A percentile compares a stretch with the other conserved stretches of the same genome.
phyloP scores from a whole-genome alignment of 108 stramenopile genomes.

The Cyclotella atomus region DNA sequence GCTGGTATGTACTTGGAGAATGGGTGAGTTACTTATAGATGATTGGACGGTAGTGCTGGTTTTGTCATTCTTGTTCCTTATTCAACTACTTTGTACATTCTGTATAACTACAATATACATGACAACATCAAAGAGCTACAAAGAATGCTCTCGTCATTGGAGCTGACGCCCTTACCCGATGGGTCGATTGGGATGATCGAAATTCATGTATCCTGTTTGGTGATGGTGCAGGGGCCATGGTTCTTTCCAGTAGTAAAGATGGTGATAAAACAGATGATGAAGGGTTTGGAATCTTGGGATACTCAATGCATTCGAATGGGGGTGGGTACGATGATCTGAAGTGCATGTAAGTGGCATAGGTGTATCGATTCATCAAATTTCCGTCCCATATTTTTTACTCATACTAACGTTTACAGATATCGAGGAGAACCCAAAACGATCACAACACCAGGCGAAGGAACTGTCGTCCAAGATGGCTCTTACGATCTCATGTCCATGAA shows the following conservation, averaged over 20 bases:
- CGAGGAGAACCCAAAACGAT: constrained; percentile 67
- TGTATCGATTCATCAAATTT: too few species aligned
- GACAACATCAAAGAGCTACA: constrained; percentile 26
- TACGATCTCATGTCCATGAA: constrained; percentile 91
- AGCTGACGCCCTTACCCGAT: constrained; percentile 91
- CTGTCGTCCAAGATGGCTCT: constrained; percentile 67
- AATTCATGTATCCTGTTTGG: constrained; percentile 96
- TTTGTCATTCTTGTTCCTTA: too few species aligned
- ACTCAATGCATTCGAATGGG: constrained; percentile 94
- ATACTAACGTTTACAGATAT: constrained; percentile 69
- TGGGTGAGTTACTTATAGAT: constrained; percentile 15
- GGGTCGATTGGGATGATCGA: constrained; percentile 97
- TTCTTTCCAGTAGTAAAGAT: constrained; percentile 58
- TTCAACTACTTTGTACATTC: too few species aligned
- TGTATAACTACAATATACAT: too few species aligned
- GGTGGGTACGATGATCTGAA: constrained; percentile 84
- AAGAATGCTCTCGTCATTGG: constrained; percentile 91
- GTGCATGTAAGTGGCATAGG: constrained; percentile 63
- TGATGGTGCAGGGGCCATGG: constrained; percentile 97
- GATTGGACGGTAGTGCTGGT: neutral
- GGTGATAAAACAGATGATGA: constrained; percentile 21
- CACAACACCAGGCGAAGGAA: constrained; percentile 74
- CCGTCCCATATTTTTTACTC: too few species aligned
- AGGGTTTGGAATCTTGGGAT: constrained; percentile 86
- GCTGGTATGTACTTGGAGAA: constrained; percentile 85